phyloP scores from a whole-genome alignment of 83 land plant species.

The Thuja plicata region DNA sequence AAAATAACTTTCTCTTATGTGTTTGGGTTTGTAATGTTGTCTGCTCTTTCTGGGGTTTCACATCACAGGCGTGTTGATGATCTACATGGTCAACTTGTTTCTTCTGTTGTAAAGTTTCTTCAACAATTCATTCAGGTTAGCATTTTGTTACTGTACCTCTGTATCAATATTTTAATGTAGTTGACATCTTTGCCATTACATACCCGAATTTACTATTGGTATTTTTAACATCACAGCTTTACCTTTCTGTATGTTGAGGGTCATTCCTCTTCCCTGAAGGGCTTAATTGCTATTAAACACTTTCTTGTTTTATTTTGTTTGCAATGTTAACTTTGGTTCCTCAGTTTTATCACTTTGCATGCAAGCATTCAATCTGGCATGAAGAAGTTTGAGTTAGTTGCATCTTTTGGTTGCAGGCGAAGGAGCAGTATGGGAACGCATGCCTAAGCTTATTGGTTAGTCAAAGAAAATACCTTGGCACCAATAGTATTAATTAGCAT shows the following conservation, averaged over 20 bases:
- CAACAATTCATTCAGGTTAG: conserved; percentile 4
- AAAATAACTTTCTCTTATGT: not conserved
- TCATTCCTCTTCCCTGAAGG: not conserved
- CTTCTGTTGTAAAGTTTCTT: conserved; percentile 6
- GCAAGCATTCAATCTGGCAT: not conserved
- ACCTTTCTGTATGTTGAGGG: not conserved
- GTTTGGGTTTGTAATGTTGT: not conserved
- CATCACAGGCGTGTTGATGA: conserved; percentile 1
- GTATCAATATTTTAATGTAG: not conserved
- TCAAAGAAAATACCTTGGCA: not conserved
- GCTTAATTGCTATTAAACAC: not conserved
- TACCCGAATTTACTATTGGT: not conserved
- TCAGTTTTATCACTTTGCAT: not conserved
- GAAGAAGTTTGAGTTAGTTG: not conserved
- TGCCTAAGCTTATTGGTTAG: conserved; percentile 7
- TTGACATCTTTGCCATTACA: not conserved
- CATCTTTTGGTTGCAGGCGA: not conserved
- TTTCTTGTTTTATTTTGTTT: not conserved
- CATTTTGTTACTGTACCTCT: not conserved
- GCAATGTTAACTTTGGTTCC: not conserved
- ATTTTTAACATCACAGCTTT: not conserved
- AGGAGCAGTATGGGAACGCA: not conserved
- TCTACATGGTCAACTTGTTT: not conserved
- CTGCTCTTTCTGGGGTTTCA: not conserved
- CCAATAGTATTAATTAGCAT: not conserved